Evolutionary conservation across 345 rosid species (phyloP), one percentile per base, ranked within the genome.

Genomic region (Pseudoturritis turrita): DNA sequence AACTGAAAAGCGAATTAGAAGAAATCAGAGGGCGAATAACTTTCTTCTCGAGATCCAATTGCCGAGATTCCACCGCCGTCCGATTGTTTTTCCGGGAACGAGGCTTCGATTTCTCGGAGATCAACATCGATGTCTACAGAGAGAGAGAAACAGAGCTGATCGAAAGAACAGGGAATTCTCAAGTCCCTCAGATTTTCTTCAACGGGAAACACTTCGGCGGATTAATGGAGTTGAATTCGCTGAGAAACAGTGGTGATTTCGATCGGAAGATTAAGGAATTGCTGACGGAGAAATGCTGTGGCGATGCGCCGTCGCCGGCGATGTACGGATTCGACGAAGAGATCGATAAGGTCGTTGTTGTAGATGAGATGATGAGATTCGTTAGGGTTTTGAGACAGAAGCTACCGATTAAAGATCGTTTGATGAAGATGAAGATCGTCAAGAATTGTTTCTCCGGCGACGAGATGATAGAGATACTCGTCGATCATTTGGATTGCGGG

Each of bases 101-200:
- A 67, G 85, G 90, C 7, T 71, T 91, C 31, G 72, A 71, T 51
- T 91, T 82, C 81, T 83, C 87, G 4, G 97, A 95, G 74, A 87
- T 95, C 58, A 95, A 91, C 83, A 69, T 95, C 75, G 96, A 91
- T 57, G 97, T 95, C 3, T 95, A 75, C 40, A 82, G 87, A 1
- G 59, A 60, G 28, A 72, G 96, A 33, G 91, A 76, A 51, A 82
- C 78, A 28, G 99, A 95, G 78, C 70, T 91, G 71, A 19, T 85
- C 0, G 83, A 83, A 17, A 75, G 91, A 73, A 81, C 94, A 1
- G 96, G 96, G 46, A 80, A 19, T 10, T 46, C 78, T 2, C 86
- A 84, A 52, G 99, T 91, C 15, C 99, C 99, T 53, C 86, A 85
- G 87, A 81, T 95, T 10, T 95, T 95, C 80, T 89, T 89, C 71